phyloP scores from a whole-genome alignment of 768 basidiomycete species.

The Amanita phalloides region DNA sequence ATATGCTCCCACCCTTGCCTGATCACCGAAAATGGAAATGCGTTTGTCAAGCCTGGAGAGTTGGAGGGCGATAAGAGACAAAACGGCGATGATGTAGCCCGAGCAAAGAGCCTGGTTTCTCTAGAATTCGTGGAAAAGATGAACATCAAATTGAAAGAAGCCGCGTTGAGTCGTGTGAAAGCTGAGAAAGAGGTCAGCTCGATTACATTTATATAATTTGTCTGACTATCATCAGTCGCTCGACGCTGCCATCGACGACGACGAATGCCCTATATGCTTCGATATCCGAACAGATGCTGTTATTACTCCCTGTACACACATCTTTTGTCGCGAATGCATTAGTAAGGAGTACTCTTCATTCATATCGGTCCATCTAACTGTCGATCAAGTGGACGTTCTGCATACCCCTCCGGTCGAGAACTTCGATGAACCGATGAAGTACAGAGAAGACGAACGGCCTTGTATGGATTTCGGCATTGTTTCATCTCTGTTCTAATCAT shows the following conservation, averaged over 20 bases:
- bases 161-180: constrained; percentile 30
- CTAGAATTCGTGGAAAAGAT: constrained; percentile 39
- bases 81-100: constrained; percentile 29
- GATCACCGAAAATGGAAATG: constrained; percentile 43
- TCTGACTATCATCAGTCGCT: constrained; percentile 22
- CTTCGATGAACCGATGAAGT: constrained; percentile 21
- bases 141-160: constrained; percentile 33
- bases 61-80: constrained; percentile 22
- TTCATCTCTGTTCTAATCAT: not conserved
- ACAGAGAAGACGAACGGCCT: constrained; percentile 33
- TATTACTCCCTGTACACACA: constrained; percentile 49
- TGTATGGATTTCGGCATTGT: constrained; percentile 25
- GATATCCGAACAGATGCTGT: constrained; percentile 44
- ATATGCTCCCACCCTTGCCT: constrained; percentile 60
- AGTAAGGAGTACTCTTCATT: constrained; percentile 18
- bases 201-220: not conserved
- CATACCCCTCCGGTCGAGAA: constrained; percentile 24
- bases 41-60: constrained; percentile 32
- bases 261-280: constrained; percentile 62
- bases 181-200: constrained; percentile 41
- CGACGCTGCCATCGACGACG: constrained; percentile 36
- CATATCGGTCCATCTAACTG: not conserved
- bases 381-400: constrained; percentile 29
- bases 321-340: constrained; percentile 55
- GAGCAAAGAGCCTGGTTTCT: constrained; percentile 33